Conservation (phyloP, 352 stramenopile genomes). For the Phytophthora podocarpi region DNA sequence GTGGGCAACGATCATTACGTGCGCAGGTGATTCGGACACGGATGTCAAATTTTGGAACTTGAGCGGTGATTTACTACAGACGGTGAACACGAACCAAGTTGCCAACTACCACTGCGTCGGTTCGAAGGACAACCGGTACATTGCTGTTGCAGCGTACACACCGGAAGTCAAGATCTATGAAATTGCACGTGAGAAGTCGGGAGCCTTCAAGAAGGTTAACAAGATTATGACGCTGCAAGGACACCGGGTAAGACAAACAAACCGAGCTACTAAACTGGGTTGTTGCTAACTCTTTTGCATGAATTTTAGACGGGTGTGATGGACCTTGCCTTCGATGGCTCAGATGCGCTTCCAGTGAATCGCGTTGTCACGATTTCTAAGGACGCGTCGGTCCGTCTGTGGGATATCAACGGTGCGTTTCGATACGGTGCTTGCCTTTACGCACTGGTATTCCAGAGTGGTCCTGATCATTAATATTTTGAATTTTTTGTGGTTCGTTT, state of each 20-base stretch:
- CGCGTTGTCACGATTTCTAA: conserved; percentile 81
- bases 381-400: conserved; percentile 74
- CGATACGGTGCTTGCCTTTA: background rate
- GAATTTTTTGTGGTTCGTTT: background rate
- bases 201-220: conserved; percentile 80
- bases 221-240: conserved; percentile 87
- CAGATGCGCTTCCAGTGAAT: conserved; percentile 69
- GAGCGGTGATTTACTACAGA: conserved; percentile 66
- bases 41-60: conserved; percentile 87
- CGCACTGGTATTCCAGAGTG: background rate
- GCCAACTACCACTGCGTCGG: conserved; percentile 80
- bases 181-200: conserved; percentile 76
- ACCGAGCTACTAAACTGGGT: background rate
- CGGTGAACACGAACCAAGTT: conserved; percentile 83
- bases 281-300: conserved; percentile 13
- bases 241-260: conserved; percentile 55
- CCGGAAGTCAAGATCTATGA: conserved; percentile 87
- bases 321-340: conserved; percentile 80
- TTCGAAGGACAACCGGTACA: conserved; percentile 85
- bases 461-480: background rate
- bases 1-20: conserved; percentile 83
- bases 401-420: conserved; percentile 80
- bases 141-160: conserved; percentile 81
- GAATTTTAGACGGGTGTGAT: conserved; percentile 64
- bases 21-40: conserved; percentile 66